Base-by-base conservation (phyloP, 257 asterid species). In the Cruciata laevipes region DNA sequence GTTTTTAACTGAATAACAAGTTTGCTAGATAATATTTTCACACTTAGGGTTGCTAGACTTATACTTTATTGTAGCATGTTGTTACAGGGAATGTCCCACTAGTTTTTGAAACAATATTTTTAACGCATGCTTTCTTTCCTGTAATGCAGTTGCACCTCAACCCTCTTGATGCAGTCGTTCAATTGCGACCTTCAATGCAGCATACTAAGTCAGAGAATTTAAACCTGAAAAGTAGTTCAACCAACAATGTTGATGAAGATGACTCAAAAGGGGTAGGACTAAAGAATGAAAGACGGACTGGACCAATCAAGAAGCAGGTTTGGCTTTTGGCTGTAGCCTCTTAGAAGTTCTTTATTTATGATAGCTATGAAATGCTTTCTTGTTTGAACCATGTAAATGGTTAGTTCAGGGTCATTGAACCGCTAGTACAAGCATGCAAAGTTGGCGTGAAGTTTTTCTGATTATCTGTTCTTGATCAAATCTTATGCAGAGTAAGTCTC, bases 101-200 rank as follows among this genome's bases (percentile, higher is more conserved):
- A 38, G 52, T 72, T 66, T 73, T 12, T 67, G 17, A 32, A 47
- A 33, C 40, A 44, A 23, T 11, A 20, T 70, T 56, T 18, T 37
- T n/a, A 74, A 62, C 18, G 0, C 27, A n/a, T 68, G 40, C 30
- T 70, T 1, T 66, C 32, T 47, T 37, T 66, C 56, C 70, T 79
- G 69, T 77, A 66, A 58, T 84, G 91, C 92, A 93, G 99, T 79
- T 93, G 69, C 86, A 86, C 89, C 81, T 90, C 84, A 85, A 77
- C 74, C 96, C 92, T 71, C 56, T 93, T 77, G 88, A 90, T 74
- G 83, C 95, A 74, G 84, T 85, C 65, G 85, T 86, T 57, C 99
- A 93, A 80, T 94, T 93, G 59, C 91, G 96, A 71, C 90, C 97
- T 77, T 85, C 96, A 12, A 71, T 80, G 89, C 66, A 67, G 20